phyloP scores from a whole-genome alignment of 2,329 filamentous ascomycete genomes.

The Colletotrichum phormii region DNA sequence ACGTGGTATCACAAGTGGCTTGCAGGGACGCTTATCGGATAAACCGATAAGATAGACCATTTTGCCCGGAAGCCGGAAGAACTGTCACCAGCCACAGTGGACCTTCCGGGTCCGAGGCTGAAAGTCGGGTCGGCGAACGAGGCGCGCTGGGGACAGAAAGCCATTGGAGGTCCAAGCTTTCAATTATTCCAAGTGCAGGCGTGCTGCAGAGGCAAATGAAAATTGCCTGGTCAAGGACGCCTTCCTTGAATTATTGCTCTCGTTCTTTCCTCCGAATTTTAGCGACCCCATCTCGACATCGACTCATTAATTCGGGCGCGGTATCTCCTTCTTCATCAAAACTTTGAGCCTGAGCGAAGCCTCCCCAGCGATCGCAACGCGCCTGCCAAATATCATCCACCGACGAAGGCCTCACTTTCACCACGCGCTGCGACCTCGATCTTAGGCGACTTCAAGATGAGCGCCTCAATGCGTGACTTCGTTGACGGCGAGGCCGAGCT shows the following conservation, averaged over 20 bases:
- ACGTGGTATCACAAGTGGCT: not conserved
- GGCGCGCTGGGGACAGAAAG: constrained; percentile 9
- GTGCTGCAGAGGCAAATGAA: constrained; percentile 26
- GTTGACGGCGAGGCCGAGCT: constrained; percentile 89
- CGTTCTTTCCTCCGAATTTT: not conserved
- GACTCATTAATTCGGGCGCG: not conserved
- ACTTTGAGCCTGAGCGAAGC: not conserved
- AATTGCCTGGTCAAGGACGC: constrained; percentile 29
- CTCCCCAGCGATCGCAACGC: not conserved
- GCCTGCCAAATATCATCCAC: not conserved
- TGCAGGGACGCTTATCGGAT: not conserved
- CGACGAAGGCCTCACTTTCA: constrained; percentile 10
- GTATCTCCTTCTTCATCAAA: not conserved
- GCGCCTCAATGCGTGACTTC: constrained; percentile 76
- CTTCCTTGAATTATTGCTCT: constrained; percentile 10
- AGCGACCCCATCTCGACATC: not conserved
- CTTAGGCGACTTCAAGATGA: constrained; percentile 58
- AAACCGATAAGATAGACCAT: constrained; percentile 28
- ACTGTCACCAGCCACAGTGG: not conserved
- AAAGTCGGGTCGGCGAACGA: constrained; percentile 19
- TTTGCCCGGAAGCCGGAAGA: not conserved
- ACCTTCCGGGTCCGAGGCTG: constrained; percentile 18
- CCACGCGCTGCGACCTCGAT: constrained; percentile 3
- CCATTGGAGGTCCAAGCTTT: constrained; percentile 34
- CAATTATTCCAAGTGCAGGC: constrained; percentile 28